Conservation (phyloP, 106 monocot genomes). For the Xerophyta viscosa region DNA sequence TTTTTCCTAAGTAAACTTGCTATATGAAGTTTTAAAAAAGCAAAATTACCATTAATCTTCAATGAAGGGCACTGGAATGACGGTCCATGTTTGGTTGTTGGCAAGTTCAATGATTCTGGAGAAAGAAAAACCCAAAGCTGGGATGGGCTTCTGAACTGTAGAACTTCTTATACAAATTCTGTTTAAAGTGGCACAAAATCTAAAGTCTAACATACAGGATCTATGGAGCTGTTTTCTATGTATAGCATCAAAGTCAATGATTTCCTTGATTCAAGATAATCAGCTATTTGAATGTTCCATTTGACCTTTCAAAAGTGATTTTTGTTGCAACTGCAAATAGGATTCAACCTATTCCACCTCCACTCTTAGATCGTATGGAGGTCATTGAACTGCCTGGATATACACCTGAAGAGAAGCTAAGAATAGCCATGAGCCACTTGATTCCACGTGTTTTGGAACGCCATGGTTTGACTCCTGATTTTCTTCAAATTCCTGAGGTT, state of each 20-base stretch:
- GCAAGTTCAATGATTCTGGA: too few relatives aligned
- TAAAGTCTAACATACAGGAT: not conserved
- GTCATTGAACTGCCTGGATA: slow-evolving; percentile 99
- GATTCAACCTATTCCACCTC: slow-evolving; percentile 84
- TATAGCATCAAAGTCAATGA: not conserved
- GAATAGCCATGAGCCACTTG: slow-evolving; percentile 81
- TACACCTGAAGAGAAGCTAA: slow-evolving; percentile 94
- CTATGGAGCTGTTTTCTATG: too few relatives aligned
- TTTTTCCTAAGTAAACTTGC: too few relatives aligned
- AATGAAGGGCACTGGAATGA: too few relatives aligned
- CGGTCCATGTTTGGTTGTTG: too few relatives aligned
- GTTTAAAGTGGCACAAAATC: not conserved
- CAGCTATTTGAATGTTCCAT: slow-evolving; percentile 98
- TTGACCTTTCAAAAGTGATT: slow-evolving; percentile 91
- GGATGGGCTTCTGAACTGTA: too few relatives aligned
- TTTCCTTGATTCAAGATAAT: slow-evolving; percentile 35
- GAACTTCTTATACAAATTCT: too few relatives aligned
- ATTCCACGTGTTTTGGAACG: slow-evolving; percentile 92
- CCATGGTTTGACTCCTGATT: slow-evolving; percentile 74
- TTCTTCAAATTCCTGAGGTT: slow-evolving; percentile 94
- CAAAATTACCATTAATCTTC: too few relatives aligned
- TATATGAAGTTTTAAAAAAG: too few relatives aligned
- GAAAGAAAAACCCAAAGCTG: too few relatives aligned
- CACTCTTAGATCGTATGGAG: slow-evolving; percentile 96
- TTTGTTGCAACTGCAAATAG: slow-evolving; percentile 98